phyloP scores from a whole-genome alignment of 352 stramenopile species.

The Bremia lactucae region DNA sequence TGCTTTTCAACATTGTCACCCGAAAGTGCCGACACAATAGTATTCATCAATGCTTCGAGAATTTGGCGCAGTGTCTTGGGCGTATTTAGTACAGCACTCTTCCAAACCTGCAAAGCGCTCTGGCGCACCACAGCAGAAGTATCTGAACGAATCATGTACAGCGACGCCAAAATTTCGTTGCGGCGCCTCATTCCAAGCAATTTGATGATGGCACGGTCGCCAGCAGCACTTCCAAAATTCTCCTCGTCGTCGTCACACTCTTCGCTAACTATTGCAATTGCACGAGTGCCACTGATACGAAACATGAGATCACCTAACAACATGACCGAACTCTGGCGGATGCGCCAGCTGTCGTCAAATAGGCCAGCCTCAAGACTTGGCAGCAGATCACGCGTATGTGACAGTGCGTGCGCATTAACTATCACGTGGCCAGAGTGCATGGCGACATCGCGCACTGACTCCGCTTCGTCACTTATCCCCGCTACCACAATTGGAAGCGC shows the following conservation, averaged over 20 bases:
- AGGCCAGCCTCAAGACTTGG: slow-evolving; percentile 94
- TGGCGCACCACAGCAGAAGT: slow-evolving; percentile 93
- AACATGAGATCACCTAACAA: slow-evolving; percentile 94
- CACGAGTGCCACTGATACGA: slow-evolving; percentile 94
- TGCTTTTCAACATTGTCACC: slow-evolving; percentile 84
- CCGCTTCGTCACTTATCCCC: slow-evolving; percentile 96
- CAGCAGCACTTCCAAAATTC: slow-evolving; percentile 65
- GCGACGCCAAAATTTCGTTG: slow-evolving; percentile 92
- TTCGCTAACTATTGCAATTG: slow-evolving; percentile 39
- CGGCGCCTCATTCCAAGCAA: slow-evolving; percentile 89
- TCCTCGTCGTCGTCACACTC: slow-evolving; percentile 78
- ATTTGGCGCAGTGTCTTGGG: slow-evolving; percentile 96
- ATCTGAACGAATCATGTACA: slow-evolving; percentile 98
- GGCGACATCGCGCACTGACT: slow-evolving; percentile 95
- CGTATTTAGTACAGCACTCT: slow-evolving; percentile 97
- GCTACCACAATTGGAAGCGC: slow-evolving; percentile 94
- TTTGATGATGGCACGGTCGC: slow-evolving; percentile 82
- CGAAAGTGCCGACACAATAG: slow-evolving; percentile 93
- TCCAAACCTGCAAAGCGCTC: slow-evolving; percentile 96
- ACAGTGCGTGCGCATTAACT: slow-evolving; percentile 93
- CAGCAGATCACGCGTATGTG: slow-evolving; percentile 95
- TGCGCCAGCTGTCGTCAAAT: slow-evolving; percentile 97
- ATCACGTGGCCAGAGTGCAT: slow-evolving; percentile 96
- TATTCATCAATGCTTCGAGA: slow-evolving; percentile 91
- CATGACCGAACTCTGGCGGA: slow-evolving; percentile 94